Percentiles rank a stretch among this genome's conserved stretches.
phyloP scores from a whole-genome alignment of 495 filamentous ascomycete species.

The Chaetomidium leptoderma region DNA sequence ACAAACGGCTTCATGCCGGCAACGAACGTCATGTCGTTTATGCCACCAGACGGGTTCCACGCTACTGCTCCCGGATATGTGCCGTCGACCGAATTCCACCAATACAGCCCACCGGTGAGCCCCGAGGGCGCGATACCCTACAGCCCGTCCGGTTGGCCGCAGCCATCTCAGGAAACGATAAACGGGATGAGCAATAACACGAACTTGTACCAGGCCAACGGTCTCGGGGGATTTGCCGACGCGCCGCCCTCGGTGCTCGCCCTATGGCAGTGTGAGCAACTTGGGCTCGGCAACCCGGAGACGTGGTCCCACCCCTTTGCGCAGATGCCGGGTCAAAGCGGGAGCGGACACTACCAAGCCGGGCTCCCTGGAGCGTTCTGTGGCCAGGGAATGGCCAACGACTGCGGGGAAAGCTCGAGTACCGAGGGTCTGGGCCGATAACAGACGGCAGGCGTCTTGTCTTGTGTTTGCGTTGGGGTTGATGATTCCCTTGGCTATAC shows the following conservation, averaged over 20 bases:
- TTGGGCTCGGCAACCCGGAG: slow-evolving; percentile 25
- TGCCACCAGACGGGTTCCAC: slow-evolving; percentile 8
- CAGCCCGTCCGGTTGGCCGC: slow-evolving; percentile 22
- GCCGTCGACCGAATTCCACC: neutral
- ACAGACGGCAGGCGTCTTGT: neutral
- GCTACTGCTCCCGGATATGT: neutral
- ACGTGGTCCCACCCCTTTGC: slow-evolving; percentile 15
- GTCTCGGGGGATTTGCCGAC: slow-evolving; percentile 12
- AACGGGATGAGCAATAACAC: neutral
- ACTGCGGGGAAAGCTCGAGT: neutral
- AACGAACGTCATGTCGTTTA: neutral
- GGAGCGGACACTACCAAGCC: neutral
- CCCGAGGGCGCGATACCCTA: neutral
- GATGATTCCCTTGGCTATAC: too few relatives aligned
- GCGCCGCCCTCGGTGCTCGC: slow-evolving; percentile 20
- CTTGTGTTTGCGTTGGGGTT: too few relatives aligned
- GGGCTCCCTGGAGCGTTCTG: neutral
- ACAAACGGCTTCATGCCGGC: neutral
- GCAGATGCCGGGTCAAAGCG: slow-evolving; percentile 2
- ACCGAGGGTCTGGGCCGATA: neutral
- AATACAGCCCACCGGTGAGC: neutral
- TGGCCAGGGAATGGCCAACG: neutral
- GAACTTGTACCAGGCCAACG: slow-evolving; percentile 7
- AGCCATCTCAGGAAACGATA: neutral
- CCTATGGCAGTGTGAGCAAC: slow-evolving; percentile 29